phyloP scores from a whole-genome alignment of 352 stramenopile genomes.

The Pythium coloratum region DNA sequence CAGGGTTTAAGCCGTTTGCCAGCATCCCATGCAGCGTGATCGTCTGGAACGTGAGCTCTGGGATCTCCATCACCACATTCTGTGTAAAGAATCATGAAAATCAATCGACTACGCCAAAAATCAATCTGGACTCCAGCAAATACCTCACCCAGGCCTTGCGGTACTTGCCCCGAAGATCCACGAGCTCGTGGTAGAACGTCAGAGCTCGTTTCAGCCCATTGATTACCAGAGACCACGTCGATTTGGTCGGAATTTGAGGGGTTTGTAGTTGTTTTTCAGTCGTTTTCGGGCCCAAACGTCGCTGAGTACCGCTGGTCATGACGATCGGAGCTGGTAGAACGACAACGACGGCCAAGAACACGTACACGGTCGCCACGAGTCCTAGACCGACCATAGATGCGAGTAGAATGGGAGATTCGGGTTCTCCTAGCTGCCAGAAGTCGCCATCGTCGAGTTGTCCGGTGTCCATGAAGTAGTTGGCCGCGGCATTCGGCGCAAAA shows the following conservation, averaged over 20 bases:
- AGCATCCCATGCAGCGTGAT: slow-evolving; percentile 35
- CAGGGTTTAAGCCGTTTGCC: slow-evolving; percentile 23
- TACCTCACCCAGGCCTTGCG: not conserved
- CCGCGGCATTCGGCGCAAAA: slow-evolving; percentile 34
- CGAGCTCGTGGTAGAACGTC: not conserved
- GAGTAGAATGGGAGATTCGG: slow-evolving; percentile 17
- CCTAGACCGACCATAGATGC: slow-evolving; percentile 26
- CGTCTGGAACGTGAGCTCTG: slow-evolving; percentile 33
- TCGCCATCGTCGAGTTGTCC: slow-evolving; percentile 41
- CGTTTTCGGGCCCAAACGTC: not conserved
- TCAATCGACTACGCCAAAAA: not conserved
- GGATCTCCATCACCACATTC: slow-evolving; percentile 14
- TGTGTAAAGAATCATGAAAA: not conserved
- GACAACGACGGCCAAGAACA: not conserved
- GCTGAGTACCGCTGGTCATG: not conserved
- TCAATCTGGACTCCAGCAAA: not conserved
- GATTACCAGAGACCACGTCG: not conserved
- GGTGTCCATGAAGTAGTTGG: slow-evolving; percentile 55
- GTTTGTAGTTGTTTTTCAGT: not conserved
- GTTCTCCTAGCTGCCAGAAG: slow-evolving; percentile 45
- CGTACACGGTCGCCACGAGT: slow-evolving; percentile 11
- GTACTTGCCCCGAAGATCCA: not conserved
- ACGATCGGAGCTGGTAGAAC: not conserved
- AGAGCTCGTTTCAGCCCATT: not conserved
- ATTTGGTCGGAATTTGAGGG: not conserved